Evolutionary conservation across 1,284 basidiomycete species (phyloP), one percentile per base, ranked within the genome.

Genomic region (Microbotryomycetes sp.): DNA sequence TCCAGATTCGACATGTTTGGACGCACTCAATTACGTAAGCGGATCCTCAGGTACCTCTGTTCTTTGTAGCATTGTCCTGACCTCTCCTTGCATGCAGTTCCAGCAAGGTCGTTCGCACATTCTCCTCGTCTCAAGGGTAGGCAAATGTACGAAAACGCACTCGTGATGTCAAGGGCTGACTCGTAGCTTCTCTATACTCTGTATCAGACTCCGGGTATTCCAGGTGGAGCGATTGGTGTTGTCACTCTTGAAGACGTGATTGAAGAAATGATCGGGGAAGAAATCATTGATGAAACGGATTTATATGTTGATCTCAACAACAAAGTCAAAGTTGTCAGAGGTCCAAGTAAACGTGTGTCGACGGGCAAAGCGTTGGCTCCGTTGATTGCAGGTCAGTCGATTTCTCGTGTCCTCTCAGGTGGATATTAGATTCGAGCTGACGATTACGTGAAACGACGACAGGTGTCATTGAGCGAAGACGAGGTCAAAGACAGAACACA

Each of bases 61-160:
- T 45, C 19, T 53, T 29, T 19, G 36, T n/a, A 45, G 3, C 4
- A 45, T 36, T 30, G 25, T 14, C n/a, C 22, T 14, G 25, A 30
- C 49, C 2, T 28, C 49, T 42, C 23, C 72, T 76, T 59, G 74
- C 74, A 62, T 75, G 72, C 66, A 52, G 49, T 67, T 68, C 81
- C 94, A 97, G 81, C 94, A 92, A 3, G 94, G 94, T 6, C 85
- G 92, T 54, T 90, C 92, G 0, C 94, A 98, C 77, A 81, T 97
- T 67, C 80, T 98, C 25, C 79, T 98, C 26, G 84, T 98, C 42
- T 92, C 88, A 69, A 80, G 80, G 14, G 88, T 42, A 42, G 36
- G 19, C 19, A 12, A 19, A 42, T 87, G 0, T 92, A 92, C 0
- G 92, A 92, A 0, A 76, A 81, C 49, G 80, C 85, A 4, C 86